Conservation (phyloP, 208 protist species). For the Acanthamoeba lugdunensis region DNA sequence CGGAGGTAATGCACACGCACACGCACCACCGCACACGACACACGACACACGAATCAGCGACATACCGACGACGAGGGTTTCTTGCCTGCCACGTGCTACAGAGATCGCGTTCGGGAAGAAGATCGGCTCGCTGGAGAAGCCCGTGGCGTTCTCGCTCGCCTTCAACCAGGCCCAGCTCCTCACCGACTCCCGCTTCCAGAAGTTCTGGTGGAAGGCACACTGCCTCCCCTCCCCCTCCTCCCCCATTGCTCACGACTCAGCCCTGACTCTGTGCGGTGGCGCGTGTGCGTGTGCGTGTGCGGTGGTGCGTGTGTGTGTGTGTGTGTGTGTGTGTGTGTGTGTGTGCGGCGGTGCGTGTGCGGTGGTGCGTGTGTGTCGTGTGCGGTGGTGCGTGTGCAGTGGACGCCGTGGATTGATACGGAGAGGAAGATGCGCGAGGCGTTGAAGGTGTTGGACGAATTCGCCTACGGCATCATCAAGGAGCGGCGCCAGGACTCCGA, state of each 20-base stretch:
- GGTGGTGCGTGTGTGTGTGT: no score
- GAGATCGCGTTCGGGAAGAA: slow-evolving; percentile 69
- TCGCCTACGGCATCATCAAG: slow-evolving; percentile 53
- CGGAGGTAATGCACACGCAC: no score
- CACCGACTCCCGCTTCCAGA: background rate
- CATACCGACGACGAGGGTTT: no score
- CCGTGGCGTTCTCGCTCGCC: slow-evolving; percentile 44
- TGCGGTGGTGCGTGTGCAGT: no score
- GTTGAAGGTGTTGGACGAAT: slow-evolving; percentile 34
- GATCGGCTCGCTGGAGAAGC: slow-evolving; percentile 21
- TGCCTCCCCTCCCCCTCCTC: background rate
- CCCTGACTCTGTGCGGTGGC: no score
- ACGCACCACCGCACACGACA: no score
- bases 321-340: no score
- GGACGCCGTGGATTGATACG: slow-evolving; percentile 6
- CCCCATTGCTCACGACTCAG: no score
- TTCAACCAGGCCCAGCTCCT: slow-evolving; percentile 62
- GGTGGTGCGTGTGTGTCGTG: no score
- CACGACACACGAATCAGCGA: no score
- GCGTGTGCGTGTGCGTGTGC: background rate
- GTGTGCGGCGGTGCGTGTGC: no score
- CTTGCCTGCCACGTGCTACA: background rate
- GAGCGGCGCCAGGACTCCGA: slow-evolving; percentile 12
- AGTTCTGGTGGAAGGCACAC: slow-evolving; percentile 58
- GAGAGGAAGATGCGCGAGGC: background rate